Base-by-base conservation (phyloP, 179 eudicot genomes). In the Beta corolliflora region DNA sequence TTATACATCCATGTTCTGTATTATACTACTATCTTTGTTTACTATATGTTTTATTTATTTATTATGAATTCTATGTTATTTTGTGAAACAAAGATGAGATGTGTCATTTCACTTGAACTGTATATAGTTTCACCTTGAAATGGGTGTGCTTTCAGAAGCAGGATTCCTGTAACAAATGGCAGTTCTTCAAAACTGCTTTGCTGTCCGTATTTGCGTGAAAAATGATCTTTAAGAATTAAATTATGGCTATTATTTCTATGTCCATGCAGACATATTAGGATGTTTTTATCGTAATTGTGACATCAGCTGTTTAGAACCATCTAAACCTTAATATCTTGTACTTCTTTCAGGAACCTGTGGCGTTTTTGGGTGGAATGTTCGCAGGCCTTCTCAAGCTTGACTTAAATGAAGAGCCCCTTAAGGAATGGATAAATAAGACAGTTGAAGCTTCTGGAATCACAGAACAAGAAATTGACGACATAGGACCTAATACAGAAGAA, bases 341-440 rank as follows among this genome's bases (percentile, higher is more conserved):
- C 19, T 71, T 71, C 55, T 77, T 70, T 77, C 87, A 89, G 91
- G 89, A 85, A 50, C 89, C 89, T 14, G 89, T 95, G 55, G 99
- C 99, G 16, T 95, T 95, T 82, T 73, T 91, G 92, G 98, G 98
- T 81, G 98, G 99, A 75, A 71, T 95, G 70, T 91, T 95, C 88
- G 99, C 97, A 3, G 99, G 99, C 15, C 84, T 95, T 78, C 81
- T 95, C 81, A 94, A 94, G 92, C 98, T 95, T 61, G 97, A 95
- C 84, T 85, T 95, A 87, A 92, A 91, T 50, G 99, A 95, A 82
- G 99, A 95, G 54, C 99, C 99, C 45, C 88, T 95, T 25, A 95
- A 85, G 80, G 95, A 94, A 80, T 95, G 99, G 99, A 83, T 95
- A 60, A 67, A 83, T 16, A 90, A 89, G 82, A 95, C 97, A 12